Conservation (phyloP, 768 basidiomycete species). For the Kwoniella heveanensis region DNA sequence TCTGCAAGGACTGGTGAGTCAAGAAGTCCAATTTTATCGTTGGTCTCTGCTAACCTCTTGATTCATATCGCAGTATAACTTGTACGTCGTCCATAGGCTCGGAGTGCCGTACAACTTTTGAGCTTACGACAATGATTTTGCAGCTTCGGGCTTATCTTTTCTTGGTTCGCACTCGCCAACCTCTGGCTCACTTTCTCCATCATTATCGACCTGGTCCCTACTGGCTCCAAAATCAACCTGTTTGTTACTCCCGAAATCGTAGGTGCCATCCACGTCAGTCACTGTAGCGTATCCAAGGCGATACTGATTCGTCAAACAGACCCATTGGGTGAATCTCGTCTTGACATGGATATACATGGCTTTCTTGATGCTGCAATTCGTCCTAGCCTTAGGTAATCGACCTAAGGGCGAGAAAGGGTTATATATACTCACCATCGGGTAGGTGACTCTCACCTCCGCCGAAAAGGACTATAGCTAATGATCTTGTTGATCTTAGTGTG, state of each 20-base stretch:
- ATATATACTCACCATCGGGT: constrained; percentile 64
- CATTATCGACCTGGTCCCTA: constrained; percentile 75
- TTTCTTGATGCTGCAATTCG: constrained; percentile 73
- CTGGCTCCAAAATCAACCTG: constrained; percentile 58
- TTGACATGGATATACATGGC: constrained; percentile 86
- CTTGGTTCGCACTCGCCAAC: constrained; percentile 47
- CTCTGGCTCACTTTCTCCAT: constrained; percentile 64
- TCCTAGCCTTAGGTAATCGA: constrained; percentile 78
- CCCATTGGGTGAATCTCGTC: constrained; percentile 80
- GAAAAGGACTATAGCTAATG: constrained; percentile 7
- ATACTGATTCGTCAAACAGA: too few relatives aligned
- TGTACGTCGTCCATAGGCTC: too few relatives aligned
- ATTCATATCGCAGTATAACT: too few relatives aligned
- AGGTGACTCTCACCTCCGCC: constrained; percentile 14
- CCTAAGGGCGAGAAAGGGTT: constrained; percentile 83
- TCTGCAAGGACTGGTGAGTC: constrained; percentile 78
- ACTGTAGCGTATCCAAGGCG: too few relatives aligned
- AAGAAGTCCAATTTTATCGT: too few relatives aligned
- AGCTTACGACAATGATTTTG: constrained; percentile 49
- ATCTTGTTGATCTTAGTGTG: constrained; percentile 62
- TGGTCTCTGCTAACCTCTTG: too few relatives aligned
- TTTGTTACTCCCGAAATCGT: constrained; percentile 76
- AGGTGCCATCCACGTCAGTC: too few relatives aligned
- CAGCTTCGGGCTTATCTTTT: constrained; percentile 50
- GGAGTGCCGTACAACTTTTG: constrained; percentile 43